Conservation (phyloP, 1,284 basidiomycete species). For the Mycosarcoma mackinlayi region DNA sequence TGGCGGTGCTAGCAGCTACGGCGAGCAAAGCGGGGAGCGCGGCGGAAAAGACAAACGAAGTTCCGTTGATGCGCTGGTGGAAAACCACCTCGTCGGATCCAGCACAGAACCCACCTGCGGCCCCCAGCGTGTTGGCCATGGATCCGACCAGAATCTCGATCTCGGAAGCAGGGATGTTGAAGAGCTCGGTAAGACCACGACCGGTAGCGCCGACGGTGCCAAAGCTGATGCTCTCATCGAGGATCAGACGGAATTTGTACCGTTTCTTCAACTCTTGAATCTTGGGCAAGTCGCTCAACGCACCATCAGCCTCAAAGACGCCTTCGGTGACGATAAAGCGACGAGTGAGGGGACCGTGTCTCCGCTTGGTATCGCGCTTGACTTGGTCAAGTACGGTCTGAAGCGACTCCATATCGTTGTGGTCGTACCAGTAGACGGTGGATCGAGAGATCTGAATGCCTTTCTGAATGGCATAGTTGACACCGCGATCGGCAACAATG, state of each 20-base stretch:
- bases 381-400: constrained; percentile 86
- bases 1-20: constrained; percentile 85
- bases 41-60: constrained; percentile 95
- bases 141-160: constrained; percentile 78
- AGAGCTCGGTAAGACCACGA: constrained; percentile 91
- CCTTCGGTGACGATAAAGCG: constrained; percentile 98
- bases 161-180: constrained; percentile 78
- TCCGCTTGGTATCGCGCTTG: constrained; percentile 87
- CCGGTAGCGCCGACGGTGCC: constrained; percentile 92
- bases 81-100: constrained; percentile 84
- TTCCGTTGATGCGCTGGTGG: constrained; percentile 96
- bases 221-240: constrained; percentile 94
- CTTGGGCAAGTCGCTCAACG: constrained; percentile 88
- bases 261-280: constrained; percentile 93
- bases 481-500: constrained; percentile 94
- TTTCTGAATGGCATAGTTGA: constrained; percentile 95
- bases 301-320: constrained; percentile 93
- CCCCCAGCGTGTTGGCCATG: constrained; percentile 83
- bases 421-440: constrained; percentile 91
- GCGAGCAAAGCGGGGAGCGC: constrained; percentile 90
- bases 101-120: constrained; percentile 94
- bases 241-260: constrained; percentile 93
- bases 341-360: constrained; percentile 82
- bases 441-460: constrained; percentile 96
- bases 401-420: constrained; percentile 90